Evolutionary conservation across 345 rosid genomes (phyloP).

Genomic region (Citrus sp.): DNA sequence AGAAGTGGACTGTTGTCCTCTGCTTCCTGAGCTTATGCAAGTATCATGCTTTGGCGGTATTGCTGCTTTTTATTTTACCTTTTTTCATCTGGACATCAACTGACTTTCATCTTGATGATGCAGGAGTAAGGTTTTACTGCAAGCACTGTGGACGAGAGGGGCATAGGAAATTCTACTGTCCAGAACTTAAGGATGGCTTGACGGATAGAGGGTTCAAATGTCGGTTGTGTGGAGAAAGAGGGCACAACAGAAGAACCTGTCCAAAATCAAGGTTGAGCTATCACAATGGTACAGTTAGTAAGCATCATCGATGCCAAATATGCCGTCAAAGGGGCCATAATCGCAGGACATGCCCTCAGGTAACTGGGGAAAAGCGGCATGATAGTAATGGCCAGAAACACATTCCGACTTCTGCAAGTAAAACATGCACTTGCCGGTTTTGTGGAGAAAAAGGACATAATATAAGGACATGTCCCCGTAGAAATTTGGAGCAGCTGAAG

Average conservation of each 20-base stretch:
- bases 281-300: slow-evolving; percentile 24
- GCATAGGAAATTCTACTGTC: slow-evolving; percentile 87
- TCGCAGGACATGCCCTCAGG: slow-evolving; percentile 58
- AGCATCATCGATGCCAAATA: slow-evolving; percentile 38
- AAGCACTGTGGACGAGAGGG: slow-evolving; percentile 79
- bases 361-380: slow-evolving; percentile 12
- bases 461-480: slow-evolving; percentile 50
- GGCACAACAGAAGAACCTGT: slow-evolving; percentile 89
- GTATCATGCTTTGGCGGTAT: not conserved
- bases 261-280: slow-evolving; percentile 31
- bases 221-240: slow-evolving; percentile 64
- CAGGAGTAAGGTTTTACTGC: slow-evolving; percentile 81
- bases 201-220: slow-evolving; percentile 57
- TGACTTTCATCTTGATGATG: slow-evolving; percentile 9
- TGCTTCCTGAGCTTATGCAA: not conserved
- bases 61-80: not conserved
- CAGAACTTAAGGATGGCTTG: slow-evolving; percentile 47
- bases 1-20: slow-evolving; percentile 51
- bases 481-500: slow-evolving; percentile 6
- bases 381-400: not conserved
- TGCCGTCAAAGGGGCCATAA: slow-evolving; percentile 72
- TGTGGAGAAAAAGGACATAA: slow-evolving; percentile 53
- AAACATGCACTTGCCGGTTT: slow-evolving; percentile 42
- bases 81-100: not conserved
- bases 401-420: slow-evolving; percentile 9